Evolutionary conservation across 169 alveolate genomes (phyloP).

Genomic region (Sarcocystis neurona): DNA sequence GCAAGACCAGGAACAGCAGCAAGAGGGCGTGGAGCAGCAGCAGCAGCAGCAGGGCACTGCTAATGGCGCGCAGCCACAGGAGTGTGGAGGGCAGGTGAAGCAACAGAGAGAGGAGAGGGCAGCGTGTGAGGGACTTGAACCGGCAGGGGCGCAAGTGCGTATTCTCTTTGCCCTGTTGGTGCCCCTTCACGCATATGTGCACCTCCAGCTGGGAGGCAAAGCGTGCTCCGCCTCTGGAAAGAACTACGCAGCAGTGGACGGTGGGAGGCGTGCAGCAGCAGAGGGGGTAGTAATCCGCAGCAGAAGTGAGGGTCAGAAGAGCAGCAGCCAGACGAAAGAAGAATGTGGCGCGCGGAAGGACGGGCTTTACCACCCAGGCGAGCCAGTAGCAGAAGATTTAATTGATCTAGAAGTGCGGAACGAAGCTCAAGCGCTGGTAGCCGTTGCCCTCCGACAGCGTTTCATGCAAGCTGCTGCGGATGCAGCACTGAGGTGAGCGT

Average conservation of each 20-base stretch:
- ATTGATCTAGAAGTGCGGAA: neutral
- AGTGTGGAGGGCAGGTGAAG: too few species aligned
- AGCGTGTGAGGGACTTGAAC: too few species aligned
- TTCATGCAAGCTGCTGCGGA: neutral
- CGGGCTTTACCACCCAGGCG: neutral
- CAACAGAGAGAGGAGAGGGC: too few species aligned
- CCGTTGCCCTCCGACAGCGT: slow-evolving; percentile 13
- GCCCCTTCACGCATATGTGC: slow-evolving; percentile 7
- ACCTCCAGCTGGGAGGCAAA: too few species aligned
- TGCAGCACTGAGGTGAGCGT: too few species aligned
- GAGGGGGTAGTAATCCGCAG: too few species aligned
- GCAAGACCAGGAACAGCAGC: too few species aligned
- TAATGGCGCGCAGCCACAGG: too few species aligned
- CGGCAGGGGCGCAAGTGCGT: too few species aligned
- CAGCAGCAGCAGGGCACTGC: too few species aligned
- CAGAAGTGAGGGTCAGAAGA: too few species aligned
- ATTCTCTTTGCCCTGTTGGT: slow-evolving; percentile 2
- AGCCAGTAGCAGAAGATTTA: neutral
- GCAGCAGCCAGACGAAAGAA: neutral
- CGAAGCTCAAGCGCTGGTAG: slow-evolving; percentile 7
- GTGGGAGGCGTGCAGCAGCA: neutral
- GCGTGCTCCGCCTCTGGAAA: neutral
- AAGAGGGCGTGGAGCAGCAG: too few species aligned
- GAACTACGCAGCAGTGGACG: neutral
- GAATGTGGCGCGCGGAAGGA: neutral